phyloP scores from a whole-genome alignment of 441 rosid genomes.

The Populus hybrid region DNA sequence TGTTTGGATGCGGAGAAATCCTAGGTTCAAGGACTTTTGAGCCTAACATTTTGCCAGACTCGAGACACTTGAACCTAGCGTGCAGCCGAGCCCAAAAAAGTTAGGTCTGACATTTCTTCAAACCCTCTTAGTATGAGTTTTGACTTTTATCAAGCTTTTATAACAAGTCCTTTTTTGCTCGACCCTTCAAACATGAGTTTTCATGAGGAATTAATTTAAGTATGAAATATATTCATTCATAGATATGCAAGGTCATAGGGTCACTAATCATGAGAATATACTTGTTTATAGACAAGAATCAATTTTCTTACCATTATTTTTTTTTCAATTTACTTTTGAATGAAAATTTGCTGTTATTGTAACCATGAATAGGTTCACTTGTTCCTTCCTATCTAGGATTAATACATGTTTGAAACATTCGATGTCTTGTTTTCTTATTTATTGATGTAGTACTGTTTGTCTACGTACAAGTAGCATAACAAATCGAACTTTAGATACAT shows the following conservation, averaged over 20 bases:
- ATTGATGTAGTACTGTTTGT: neutral
- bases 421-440: neutral
- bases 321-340: neutral
- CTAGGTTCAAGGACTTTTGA: too few relatives aligned
- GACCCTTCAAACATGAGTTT: too few relatives aligned
- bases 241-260: neutral
- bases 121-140: too few relatives aligned
- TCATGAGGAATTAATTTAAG: too few relatives aligned
- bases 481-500: neutral
- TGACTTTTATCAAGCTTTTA: too few relatives aligned
- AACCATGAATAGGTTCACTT: neutral
- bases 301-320: neutral
- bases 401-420: neutral
- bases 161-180: too few relatives aligned
- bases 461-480: neutral
- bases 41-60: too few relatives aligned
- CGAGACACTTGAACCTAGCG: accelerated
- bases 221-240: too few relatives aligned
- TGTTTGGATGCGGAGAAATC: too few relatives aligned
- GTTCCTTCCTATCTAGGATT: too few relatives aligned
- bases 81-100: accelerated
- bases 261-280: neutral
- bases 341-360: too few relatives aligned
- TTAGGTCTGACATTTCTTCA: too few relatives aligned
- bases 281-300: neutral